Conservation (phyloP, 192 early-diverging fungal species). For the Podila minutissima region DNA sequence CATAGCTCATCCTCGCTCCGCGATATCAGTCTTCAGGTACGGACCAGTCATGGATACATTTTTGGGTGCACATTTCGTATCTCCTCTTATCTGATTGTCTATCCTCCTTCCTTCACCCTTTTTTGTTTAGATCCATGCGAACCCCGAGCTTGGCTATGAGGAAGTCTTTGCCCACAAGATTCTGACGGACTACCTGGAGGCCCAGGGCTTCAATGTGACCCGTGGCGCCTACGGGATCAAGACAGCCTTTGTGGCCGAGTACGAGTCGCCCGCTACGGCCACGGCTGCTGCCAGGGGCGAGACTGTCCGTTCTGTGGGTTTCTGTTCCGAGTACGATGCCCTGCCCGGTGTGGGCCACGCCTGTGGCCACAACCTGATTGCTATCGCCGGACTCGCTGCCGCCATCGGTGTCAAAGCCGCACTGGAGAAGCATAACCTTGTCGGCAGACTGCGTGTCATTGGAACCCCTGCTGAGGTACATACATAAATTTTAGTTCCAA, state of each 20-base stretch:
- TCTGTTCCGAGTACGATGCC: constrained; percentile 74
- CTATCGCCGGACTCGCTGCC: constrained; percentile 70
- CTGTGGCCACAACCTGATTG: constrained; percentile 82
- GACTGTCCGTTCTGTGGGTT: constrained; percentile 59
- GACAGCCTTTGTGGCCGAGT: constrained; percentile 74
- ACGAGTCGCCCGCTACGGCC: constrained; percentile 28
- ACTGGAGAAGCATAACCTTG: constrained; percentile 53
- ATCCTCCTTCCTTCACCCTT: neutral
- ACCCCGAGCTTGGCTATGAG: constrained; percentile 67
- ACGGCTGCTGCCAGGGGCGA: constrained; percentile 27
- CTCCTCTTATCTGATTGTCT: neutral
- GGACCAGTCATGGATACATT: too few relatives aligned
- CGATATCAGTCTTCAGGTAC: constrained; percentile 33
- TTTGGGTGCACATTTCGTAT: neutral
- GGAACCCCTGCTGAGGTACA: constrained; percentile 78
- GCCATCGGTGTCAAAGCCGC: constrained; percentile 59
- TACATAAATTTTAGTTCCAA: constrained; percentile 13
- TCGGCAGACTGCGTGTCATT: constrained; percentile 72
- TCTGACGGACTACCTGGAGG: constrained; percentile 67
- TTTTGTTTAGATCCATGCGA: constrained; percentile 59
- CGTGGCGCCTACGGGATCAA: constrained; percentile 56
- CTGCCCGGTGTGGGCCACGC: constrained; percentile 72
- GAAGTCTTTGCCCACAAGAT: constrained; percentile 64
- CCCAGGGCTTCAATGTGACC: constrained; percentile 61
- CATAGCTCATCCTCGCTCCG: constrained; percentile 17